Base-by-base conservation (phyloP, 2,329 filamentous ascomycete genomes). In the Scytalidium lignicola region DNA sequence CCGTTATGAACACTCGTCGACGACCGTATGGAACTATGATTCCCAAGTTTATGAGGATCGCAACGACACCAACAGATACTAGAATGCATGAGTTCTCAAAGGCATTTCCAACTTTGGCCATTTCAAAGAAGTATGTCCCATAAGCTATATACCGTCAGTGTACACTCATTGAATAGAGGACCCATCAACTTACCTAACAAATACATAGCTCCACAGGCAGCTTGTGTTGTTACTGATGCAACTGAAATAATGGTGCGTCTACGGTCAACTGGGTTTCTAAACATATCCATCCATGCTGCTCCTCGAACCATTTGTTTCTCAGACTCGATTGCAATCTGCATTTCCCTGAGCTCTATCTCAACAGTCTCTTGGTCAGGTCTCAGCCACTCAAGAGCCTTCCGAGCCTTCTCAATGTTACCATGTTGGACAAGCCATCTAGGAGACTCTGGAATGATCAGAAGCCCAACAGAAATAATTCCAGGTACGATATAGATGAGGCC, bases 81-180 rank as follows among this genome's bases (percentile, higher is more conserved):
- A 81, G 68, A 42, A 81, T 77, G 58, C 78, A 79, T 13, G 73
- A 68, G 63, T 80, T 81, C 56, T 75, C 73, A 58, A 82, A 82
- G 8, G 78, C 70, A 44, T 76, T 70, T 28, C 73, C 69, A 3
- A 82, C 74, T 42, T 74, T 69, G 29, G 78, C 76, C 74, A 81
- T 80, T 56, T 75, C 71, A 59, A 82, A 79, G 68, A 82, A 82
- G 61, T 82, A 82, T 1, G 78, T 80, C 20, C 71, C 70, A 55
- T 76, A 78, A 1, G 74, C 76, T 78, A 37, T 6, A 12, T 23
- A 19, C 12, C n/a, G 44, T 51, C 28, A 51, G 28, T 5, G 15
- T 42, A 15, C 23, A 60, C 41, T 1, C 12, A 22, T 42, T 20
- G 19, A 47, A 17, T 23, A 17, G 46, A 7, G 21, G 18, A 20